Base-by-base conservation (phyloP, 2,329 filamentous ascomycete species). In the Penicillium italicum region DNA sequence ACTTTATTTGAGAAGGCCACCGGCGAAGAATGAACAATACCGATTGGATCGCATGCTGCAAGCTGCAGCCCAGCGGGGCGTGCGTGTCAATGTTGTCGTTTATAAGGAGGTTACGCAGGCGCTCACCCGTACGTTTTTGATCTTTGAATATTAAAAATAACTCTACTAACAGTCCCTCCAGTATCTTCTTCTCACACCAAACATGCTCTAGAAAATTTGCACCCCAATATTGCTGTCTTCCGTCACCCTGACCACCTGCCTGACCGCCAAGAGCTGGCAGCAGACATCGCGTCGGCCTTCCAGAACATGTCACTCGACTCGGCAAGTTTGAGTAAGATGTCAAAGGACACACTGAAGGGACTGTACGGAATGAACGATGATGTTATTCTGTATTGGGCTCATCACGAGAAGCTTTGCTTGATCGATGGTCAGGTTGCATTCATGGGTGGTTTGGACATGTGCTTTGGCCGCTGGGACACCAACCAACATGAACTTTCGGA, bases 51-150 rank as follows among this genome's bases (percentile, higher is more conserved):
- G 85, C 47, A 86, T 96, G 85, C 82, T 96, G 45, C 82, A 88
- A 65, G 86, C 86, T 52, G 91, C 91, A 9, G 91, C 92, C 26
- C 82, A 93, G 74, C 84, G 91, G 41, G 92, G 91, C 40, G 91
- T 96, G 43, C 85, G 88, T 64, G 80, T 96, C 64, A 88, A 92
- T 65, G 81, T 96, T 49, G 91, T 96, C 50, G 90, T 96, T 11
- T 96, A 96, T 77, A 96, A 96, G 75, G 92, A 97, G 62, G 89
- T 93, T 8, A 85, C 88, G 4, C 87, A 90, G 67, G 89, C 90
- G 37, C 76, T 95, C 66, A 91, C 89, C 38, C 79, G 88, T 90
- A 80, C 82, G 87, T 84, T 66, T 50, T 57, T 72, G 24, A 53
- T 61, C 72, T 49, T 28, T 5, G 9, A 28, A 18, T 4, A 20